These are phyloP conservation scores for Echinochloa phyllopogon DNA, from an alignment of 176 grass and related monocot genomes.

Conservation along the genomic window DNA sequence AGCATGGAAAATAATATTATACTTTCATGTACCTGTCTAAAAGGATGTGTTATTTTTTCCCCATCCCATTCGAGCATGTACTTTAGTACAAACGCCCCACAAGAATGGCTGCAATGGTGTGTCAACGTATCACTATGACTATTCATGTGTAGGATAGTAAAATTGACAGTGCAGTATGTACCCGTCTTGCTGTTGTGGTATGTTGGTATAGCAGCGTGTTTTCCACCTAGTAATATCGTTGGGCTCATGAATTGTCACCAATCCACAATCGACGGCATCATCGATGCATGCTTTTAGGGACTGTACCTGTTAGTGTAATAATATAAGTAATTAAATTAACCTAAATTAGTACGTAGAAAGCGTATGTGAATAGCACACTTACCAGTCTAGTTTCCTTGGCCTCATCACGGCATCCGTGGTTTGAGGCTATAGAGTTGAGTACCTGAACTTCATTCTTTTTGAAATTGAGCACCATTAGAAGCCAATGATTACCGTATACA, in stretches of 20 bases:
- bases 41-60: not conserved
- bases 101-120: not conserved
- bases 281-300: not conserved
- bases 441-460: not conserved
- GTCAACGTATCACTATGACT: not conserved
- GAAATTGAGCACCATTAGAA: not conserved
- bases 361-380: not conserved
- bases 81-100: not conserved
- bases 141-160: too few relatives aligned
- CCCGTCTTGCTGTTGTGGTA: not conserved
- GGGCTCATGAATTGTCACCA: not conserved
- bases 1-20: not conserved
- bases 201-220: not conserved
- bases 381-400: not conserved
- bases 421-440: not conserved
- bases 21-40: not conserved
- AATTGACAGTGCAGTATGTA: not conserved
- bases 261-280: not conserved
- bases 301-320: not conserved
- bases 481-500: not conserved
- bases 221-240: not conserved
- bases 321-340: not conserved
- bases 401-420: not conserved
- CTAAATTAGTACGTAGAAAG: rapidly evolving
- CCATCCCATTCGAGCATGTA: not conserved